These are phyloP conservation scores for Cavenderia fasciculata DNA, from an alignment of 78 protist species.

Conservation along the genomic window DNA sequence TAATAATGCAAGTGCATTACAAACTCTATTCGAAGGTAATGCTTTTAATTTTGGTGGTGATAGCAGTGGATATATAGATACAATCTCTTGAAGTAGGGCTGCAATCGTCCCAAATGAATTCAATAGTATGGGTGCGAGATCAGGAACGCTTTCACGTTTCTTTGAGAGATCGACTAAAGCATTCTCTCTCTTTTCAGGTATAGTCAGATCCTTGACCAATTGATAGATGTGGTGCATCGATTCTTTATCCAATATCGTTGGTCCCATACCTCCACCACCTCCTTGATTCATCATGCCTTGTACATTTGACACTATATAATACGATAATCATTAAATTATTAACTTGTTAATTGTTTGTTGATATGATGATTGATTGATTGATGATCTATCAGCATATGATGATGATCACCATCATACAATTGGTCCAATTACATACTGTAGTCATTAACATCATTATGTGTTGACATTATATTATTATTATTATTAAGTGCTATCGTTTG, in stretches of 20 bases:
- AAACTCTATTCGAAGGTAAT: conserved; percentile 95
- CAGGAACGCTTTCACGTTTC: conserved; percentile 94
- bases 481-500: too few species aligned
- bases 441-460: conserved; percentile 5
- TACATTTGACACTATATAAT: background rate
- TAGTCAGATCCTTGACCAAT: conserved; percentile 81
- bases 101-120: conserved; percentile 96
- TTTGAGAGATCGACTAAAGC: conserved; percentile 96
- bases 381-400: background rate
- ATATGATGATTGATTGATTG: too few species aligned
- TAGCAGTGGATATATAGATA: conserved; percentile 97
- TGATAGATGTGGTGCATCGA: conserved; percentile 47
- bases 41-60: conserved; percentile 96
- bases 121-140: conserved; percentile 98
- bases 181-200: conserved; percentile 90
- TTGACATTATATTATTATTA: too few species aligned
- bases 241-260: conserved; percentile 63
- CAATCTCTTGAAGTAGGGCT: conserved; percentile 97
- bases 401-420: too few species aligned
- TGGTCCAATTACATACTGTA: background rate
- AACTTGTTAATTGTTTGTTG: background rate
- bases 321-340: too few species aligned
- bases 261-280: background rate
- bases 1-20: conserved; percentile 98
- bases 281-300: background rate